A percentile compares a stretch with the other conserved stretches of the same genome.
These are phyloP conservation scores for Testicularia cyperi DNA, from an alignment of 1,284 basidiomycete genomes.

Conservation along the genomic window DNA sequence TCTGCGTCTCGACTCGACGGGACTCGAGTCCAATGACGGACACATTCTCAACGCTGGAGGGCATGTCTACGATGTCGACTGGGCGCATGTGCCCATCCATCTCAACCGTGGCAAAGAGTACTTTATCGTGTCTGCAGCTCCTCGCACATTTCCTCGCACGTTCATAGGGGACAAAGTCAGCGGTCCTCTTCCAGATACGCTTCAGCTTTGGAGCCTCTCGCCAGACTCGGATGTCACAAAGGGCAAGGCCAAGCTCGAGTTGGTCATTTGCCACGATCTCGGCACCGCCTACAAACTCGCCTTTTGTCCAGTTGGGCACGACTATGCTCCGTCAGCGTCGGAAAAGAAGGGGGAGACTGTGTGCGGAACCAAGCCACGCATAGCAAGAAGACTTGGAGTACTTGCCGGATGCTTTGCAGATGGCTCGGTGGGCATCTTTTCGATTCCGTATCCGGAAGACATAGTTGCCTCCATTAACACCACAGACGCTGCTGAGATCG, in stretches of 20 bases:
- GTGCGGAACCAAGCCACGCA: background rate
- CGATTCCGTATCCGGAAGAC: constrained; percentile 18
- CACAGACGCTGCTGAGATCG: too few species aligned
- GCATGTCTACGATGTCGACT: constrained; percentile 40
- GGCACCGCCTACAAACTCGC: constrained; percentile 23
- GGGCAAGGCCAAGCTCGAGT: constrained; percentile 22
- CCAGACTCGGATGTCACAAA: constrained; percentile 10
- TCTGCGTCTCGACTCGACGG: constrained; percentile 10
- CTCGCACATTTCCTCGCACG: constrained; percentile 8
- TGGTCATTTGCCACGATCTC: constrained; percentile 24
- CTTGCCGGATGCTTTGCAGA: constrained; percentile 39
- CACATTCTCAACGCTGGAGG: constrained; percentile 37
- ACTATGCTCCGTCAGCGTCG: constrained; percentile 3
- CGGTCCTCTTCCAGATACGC: constrained; percentile 3
- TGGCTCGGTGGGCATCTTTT: constrained; percentile 26
- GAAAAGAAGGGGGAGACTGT: too few species aligned
- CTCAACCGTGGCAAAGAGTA: constrained; percentile 31
- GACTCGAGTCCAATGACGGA: constrained; percentile 25
- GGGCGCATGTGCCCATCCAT: constrained; percentile 35
- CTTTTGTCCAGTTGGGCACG: constrained; percentile 31
- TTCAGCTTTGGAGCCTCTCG: constrained; percentile 43
- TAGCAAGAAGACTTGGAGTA: constrained; percentile 10
- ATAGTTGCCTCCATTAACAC: too few species aligned
- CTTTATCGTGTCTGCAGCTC: constrained; percentile 25
- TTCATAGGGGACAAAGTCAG: constrained; percentile 13